These are phyloP conservation scores for Malus orientalis DNA, from an alignment of 306 rosid genomes.

Conservation along the genomic window DNA sequence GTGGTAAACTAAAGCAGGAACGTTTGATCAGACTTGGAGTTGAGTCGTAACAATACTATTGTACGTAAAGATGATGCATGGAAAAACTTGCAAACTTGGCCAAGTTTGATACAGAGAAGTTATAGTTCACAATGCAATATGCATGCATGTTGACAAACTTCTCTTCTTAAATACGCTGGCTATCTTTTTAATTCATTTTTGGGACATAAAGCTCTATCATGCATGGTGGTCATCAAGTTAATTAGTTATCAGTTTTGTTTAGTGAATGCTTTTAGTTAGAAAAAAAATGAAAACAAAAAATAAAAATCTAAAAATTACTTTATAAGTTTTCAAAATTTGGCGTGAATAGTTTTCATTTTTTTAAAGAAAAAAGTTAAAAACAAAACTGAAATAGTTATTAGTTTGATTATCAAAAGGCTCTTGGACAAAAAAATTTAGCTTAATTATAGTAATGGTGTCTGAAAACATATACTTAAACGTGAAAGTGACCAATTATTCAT, in stretches of 20 bases:
- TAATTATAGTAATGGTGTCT: too few species aligned
- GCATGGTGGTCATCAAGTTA: background rate
- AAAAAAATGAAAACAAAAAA: background rate
- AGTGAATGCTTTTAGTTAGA: background rate
- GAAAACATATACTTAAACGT: too few species aligned
- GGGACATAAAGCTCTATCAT: background rate
- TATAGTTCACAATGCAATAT: background rate
- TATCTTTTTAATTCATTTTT: background rate
- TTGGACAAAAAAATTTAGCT: too few species aligned
- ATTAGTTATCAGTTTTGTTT: background rate
- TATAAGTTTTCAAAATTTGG: too few species aligned
- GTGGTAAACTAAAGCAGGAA: background rate
- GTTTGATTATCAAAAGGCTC: too few species aligned
- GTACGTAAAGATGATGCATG: background rate
- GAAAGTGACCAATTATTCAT: too few species aligned
- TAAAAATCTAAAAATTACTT: background rate
- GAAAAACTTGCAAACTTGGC: background rate
- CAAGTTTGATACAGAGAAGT: background rate
- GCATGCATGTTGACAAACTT: background rate
- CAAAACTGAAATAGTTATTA: too few species aligned
- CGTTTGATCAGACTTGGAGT: background rate
- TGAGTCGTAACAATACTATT: background rate
- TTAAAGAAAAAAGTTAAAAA: too few species aligned
- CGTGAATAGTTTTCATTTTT: background rate
- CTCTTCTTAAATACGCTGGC: background rate